Conservation (phyloP, 768 basidiomycete genomes). For the Podaxis carcinomalis region DNA sequence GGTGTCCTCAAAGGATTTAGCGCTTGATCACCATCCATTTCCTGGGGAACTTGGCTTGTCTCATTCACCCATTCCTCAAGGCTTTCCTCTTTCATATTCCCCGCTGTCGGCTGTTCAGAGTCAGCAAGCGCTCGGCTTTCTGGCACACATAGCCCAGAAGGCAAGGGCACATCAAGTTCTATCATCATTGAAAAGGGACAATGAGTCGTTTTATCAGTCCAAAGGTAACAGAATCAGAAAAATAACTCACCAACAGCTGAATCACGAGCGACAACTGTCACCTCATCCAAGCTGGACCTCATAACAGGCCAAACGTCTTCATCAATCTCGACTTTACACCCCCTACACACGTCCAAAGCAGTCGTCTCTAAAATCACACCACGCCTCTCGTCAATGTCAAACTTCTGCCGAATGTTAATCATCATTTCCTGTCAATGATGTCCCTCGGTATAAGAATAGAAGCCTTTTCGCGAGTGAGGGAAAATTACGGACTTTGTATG, state of each 20-base stretch:
- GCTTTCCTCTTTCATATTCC: background rate
- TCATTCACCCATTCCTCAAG: background rate
- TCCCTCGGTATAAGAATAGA: background rate
- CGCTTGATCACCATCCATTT: background rate
- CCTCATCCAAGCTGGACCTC: constrained; percentile 23
- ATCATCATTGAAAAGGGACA: background rate
- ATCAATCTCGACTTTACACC: constrained; percentile 24
- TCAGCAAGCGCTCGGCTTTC: background rate
- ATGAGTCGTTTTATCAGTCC: no score
- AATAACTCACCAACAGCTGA: background rate
- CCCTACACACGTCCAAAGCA: constrained; percentile 25
- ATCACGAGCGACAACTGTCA: constrained; percentile 17
- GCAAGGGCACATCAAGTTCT: background rate
- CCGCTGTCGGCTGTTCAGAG: background rate
- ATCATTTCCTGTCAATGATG: constrained; percentile 20
- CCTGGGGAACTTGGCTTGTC: background rate
- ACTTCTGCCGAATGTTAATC: constrained; percentile 12
- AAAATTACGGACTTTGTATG: background rate
- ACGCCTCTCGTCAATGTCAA: constrained; percentile 13
- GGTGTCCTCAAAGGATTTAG: background rate
- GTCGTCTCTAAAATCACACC: constrained; percentile 20
- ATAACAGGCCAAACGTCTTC: constrained; percentile 26
- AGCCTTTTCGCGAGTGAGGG: background rate
- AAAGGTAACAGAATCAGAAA: background rate
- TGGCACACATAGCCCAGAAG: background rate